These are phyloP conservation scores for Neofusicoccum kwambonambiense DNA, from an alignment of 2,329 filamentous ascomycete genomes.

Conservation along the genomic window DNA sequence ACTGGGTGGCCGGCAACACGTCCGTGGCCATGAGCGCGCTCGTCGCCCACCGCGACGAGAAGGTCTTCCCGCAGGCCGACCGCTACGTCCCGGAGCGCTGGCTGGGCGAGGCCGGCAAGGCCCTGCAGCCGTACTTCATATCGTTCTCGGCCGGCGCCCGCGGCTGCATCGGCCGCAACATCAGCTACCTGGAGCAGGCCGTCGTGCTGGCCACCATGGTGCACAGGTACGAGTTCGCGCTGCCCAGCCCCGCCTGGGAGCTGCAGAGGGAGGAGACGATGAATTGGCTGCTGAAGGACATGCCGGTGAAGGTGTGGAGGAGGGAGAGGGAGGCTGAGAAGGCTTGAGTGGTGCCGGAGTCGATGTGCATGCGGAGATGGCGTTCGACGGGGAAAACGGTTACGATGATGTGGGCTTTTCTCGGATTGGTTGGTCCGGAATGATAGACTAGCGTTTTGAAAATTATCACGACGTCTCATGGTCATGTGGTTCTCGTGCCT, in stretches of 20 bases:
- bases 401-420: no score
- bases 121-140: conserved; percentile 26
- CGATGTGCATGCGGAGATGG: no score
- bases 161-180: conserved; percentile 26
- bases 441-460: no score
- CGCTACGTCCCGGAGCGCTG: conserved; percentile 51
- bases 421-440: no score
- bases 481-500: no score
- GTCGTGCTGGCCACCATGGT: conserved; percentile 34
- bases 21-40: conserved; percentile 38
- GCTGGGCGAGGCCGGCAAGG: conserved; percentile 31
- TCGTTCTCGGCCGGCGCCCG: conserved; percentile 25
- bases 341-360: no score
- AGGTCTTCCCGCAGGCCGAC: conserved; percentile 49
- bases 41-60: conserved; percentile 50
- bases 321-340: conserved; percentile 21
- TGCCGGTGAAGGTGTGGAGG: conserved; percentile 41
- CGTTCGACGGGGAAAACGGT: no score
- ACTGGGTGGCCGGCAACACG: conserved; percentile 37
- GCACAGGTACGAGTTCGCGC: conserved; percentile 39
- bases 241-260: conserved; percentile 36
- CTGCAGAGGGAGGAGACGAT: conserved; percentile 37
- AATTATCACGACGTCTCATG: no score
- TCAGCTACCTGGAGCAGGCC: conserved; percentile 56
- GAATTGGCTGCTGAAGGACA: conserved; percentile 37